These are phyloP conservation scores for Microsporum canis DNA, from an alignment of 2,329 filamentous ascomycete genomes.

Conservation along the genomic window DNA sequence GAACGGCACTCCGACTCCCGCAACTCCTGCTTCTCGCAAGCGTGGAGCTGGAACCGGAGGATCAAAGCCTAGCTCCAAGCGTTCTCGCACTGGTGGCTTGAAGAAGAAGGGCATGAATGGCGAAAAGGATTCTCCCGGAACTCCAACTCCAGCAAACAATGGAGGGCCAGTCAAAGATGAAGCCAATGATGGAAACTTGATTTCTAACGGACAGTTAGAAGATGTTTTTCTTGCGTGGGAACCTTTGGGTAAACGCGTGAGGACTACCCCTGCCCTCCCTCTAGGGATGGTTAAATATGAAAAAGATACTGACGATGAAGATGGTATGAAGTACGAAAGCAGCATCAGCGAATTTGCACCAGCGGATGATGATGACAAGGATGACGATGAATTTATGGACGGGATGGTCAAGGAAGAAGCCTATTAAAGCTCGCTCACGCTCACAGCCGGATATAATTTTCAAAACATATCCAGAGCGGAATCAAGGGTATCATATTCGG, in stretches of 20 bases:
- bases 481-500: neutral
- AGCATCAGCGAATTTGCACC: constrained; percentile 10
- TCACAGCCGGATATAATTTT: neutral
- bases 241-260: constrained; percentile 16
- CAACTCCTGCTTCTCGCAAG: constrained; percentile 10
- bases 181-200: constrained; percentile 1
- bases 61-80: constrained; percentile 2
- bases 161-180: constrained; percentile 13
- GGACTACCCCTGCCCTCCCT: constrained; percentile 14
- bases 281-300: constrained; percentile 16
- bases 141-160: neutral
- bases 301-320: constrained; percentile 12
- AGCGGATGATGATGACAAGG: neutral
- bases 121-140: neutral
- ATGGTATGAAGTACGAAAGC: constrained; percentile 11
- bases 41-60: neutral
- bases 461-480: neutral
- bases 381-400: constrained; percentile 2
- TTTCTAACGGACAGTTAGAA: constrained; percentile 3
- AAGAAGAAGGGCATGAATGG: neutral
- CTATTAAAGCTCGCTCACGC: neutral
- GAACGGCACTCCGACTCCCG: constrained; percentile 6
- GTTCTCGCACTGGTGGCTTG: neutral
- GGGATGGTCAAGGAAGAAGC: neutral
- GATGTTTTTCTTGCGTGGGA: neutral